These are phyloP conservation scores for Aspergillus sp. DNA, from an alignment of 2,329 filamentous ascomycete species.

Conservation along the genomic window DNA sequence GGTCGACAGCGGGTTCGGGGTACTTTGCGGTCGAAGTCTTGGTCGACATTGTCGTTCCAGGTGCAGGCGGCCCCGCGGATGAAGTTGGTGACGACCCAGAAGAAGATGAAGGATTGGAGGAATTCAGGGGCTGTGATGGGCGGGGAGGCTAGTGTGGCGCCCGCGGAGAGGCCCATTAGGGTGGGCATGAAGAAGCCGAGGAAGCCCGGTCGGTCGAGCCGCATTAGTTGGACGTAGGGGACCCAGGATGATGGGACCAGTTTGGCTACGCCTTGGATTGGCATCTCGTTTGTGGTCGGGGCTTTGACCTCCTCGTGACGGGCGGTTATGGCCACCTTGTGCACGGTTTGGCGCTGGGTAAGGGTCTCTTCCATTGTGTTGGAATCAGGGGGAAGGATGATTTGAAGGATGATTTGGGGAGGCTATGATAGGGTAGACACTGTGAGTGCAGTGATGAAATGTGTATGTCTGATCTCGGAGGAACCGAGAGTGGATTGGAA, in stretches of 20 bases:
- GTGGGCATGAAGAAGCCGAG: constrained; percentile 87
- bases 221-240: constrained; percentile 47
- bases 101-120: constrained; percentile 42
- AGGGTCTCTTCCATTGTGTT: too few relatives aligned
- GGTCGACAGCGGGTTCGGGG: constrained; percentile 74
- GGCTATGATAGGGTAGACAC: too few relatives aligned
- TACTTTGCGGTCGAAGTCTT: constrained; percentile 81
- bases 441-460: too few relatives aligned
- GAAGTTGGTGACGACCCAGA: constrained; percentile 63
- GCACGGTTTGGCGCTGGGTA: too few relatives aligned
- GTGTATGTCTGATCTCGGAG: too few relatives aligned
- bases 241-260: neutral
- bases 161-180: constrained; percentile 77
- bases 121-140: constrained; percentile 63
- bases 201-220: constrained; percentile 79
- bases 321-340: too few relatives aligned
- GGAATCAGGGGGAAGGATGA: too few relatives aligned
- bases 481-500: too few relatives aligned
- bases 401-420: too few relatives aligned
- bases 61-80: constrained; percentile 88
- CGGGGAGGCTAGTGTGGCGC: constrained; percentile 56
- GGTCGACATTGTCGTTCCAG: constrained; percentile 89
- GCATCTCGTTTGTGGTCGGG: too few relatives aligned
- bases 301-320: too few relatives aligned
- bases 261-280: too few relatives aligned